Percentiles rank a stretch among this genome's conserved stretches.
Evolutionary conservation across 2,329 filamentous ascomycete species (phyloP).

Genomic region (Shiraia sp.): DNA sequence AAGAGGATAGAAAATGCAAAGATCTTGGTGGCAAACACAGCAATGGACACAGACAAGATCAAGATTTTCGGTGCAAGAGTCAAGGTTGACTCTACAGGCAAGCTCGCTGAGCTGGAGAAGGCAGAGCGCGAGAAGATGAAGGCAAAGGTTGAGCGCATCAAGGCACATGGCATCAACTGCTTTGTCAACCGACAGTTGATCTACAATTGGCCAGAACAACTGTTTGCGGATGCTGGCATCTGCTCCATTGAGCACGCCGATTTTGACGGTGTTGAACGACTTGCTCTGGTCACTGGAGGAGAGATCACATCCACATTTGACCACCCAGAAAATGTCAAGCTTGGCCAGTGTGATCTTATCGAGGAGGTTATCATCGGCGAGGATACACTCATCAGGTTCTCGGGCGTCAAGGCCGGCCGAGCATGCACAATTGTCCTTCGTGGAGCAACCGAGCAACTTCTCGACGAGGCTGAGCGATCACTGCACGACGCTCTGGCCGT

Average conservation of each 20-base stretch:
- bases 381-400: conserved; percentile 96
- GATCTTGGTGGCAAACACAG: conserved; percentile 95
- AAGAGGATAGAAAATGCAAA: conserved; percentile 98
- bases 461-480: conserved; percentile 95
- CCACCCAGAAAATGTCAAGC: conserved; percentile 94
- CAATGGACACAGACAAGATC: conserved; percentile 99
- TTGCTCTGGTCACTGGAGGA: conserved; percentile 93
- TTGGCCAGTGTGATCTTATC: conserved; percentile 92
- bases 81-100: conserved; percentile 94
- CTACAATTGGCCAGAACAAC: conserved; percentile 99
- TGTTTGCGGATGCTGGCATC: conserved; percentile 96
- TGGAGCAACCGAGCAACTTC: conserved; percentile 92
- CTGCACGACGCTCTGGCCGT: conserved; percentile 96
- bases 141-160: conserved; percentile 98
- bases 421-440: conserved; percentile 97
- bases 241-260: conserved; percentile 99
- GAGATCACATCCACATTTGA: conserved; percentile 98
- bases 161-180: conserved; percentile 98
- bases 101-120: conserved; percentile 97
- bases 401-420: conserved; percentile 87
- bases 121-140: conserved; percentile 99
- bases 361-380: conserved; percentile 99
- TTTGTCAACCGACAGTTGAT: conserved; percentile 99
- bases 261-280: conserved; percentile 94
- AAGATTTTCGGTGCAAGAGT: conserved; percentile 98